These are phyloP conservation scores for Austroboletus eburneus DNA, from an alignment of 768 basidiomycete genomes.

Conservation along the genomic window DNA sequence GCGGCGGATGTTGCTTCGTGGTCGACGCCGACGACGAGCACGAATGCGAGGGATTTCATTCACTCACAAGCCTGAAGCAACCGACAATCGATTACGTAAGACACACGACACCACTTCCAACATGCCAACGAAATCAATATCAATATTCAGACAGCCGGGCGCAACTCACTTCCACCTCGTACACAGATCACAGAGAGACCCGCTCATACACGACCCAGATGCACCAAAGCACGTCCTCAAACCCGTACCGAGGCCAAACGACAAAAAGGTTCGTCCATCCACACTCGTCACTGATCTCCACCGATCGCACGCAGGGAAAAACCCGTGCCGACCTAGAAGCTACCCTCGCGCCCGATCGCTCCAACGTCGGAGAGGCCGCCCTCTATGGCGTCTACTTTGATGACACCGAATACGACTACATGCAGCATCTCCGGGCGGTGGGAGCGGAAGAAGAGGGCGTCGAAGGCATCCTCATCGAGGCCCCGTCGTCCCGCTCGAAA, in stretches of 20 bases:
- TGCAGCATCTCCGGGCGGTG: slow-evolving; percentile 87
- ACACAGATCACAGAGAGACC: slow-evolving; percentile 93
- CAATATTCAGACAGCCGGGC: slow-evolving; percentile 86
- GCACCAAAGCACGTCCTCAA: slow-evolving; percentile 89
- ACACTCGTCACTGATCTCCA: background rate
- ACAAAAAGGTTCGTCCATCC: slow-evolving; percentile 50
- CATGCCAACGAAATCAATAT: slow-evolving; percentile 39
- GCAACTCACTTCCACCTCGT: slow-evolving; percentile 95
- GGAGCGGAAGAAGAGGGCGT: slow-evolving; percentile 77
- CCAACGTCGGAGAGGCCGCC: slow-evolving; percentile 81
- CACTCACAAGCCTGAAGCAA: slow-evolving; percentile 22
- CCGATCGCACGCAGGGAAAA: slow-evolving; percentile 55
- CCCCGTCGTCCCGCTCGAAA: slow-evolving; percentile 43
- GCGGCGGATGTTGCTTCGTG: no score
- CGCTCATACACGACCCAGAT: slow-evolving; percentile 89
- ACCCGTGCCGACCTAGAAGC: slow-evolving; percentile 77
- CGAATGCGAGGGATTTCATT: slow-evolving; percentile 22
- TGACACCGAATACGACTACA: slow-evolving; percentile 96
- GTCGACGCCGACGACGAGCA: slow-evolving; percentile 17
- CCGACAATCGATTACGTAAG: slow-evolving; percentile 31
- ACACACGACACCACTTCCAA: background rate
- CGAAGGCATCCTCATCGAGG: slow-evolving; percentile 77
- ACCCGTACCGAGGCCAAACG: slow-evolving; percentile 68
- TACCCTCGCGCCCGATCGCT: slow-evolving; percentile 40
- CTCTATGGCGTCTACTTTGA: slow-evolving; percentile 91